A percentile compares a stretch with the other conserved stretches of the same genome.
These are phyloP conservation scores for Hypsizygus ulmarius DNA, from an alignment of 1,284 basidiomycete species.

Conservation along the genomic window DNA sequence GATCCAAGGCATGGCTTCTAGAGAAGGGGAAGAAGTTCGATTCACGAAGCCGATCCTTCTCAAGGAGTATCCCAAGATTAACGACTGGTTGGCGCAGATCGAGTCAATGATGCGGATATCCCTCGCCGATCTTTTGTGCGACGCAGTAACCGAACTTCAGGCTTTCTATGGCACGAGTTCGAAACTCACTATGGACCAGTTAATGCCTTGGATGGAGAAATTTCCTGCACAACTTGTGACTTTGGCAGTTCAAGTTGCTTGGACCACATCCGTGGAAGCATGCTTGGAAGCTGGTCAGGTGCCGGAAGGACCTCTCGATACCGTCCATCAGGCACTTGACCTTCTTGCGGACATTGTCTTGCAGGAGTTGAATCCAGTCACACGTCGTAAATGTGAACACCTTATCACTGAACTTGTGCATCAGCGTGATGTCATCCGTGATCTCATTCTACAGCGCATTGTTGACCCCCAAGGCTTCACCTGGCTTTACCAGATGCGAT, in stretches of 20 bases:
- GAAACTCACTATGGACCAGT: constrained; percentile 55
- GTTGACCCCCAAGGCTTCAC: constrained; percentile 73
- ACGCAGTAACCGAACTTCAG: constrained; percentile 78
- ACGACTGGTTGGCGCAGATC: constrained; percentile 95
- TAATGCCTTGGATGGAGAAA: constrained; percentile 89
- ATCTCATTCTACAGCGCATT: constrained; percentile 71
- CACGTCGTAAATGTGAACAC: constrained; percentile 96
- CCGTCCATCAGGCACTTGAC: constrained; percentile 83
- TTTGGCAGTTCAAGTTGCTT: constrained; percentile 90
- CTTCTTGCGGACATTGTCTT: constrained; percentile 95
- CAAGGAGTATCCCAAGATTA: constrained; percentile 95
- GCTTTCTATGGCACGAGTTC: constrained; percentile 73
- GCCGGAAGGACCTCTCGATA: constrained; percentile 70
- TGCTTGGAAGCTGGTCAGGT: constrained; percentile 58
- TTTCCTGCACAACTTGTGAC: constrained; percentile 97
- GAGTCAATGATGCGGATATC: constrained; percentile 96
- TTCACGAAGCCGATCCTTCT: constrained; percentile 85
- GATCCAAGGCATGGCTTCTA: constrained; percentile 88
- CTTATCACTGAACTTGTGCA: constrained; percentile 99
- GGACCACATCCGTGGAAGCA: constrained; percentile 85
- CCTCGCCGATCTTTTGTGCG: constrained; percentile 78
- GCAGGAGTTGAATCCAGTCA: constrained; percentile 83
- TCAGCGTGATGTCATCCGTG: constrained; percentile 91
- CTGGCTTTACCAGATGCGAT: constrained; percentile 99
- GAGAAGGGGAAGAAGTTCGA: constrained; percentile 90